Evolutionary conservation across 768 basidiomycete species (phyloP).

Genomic region (Xerocomellus chrysenteron): DNA sequence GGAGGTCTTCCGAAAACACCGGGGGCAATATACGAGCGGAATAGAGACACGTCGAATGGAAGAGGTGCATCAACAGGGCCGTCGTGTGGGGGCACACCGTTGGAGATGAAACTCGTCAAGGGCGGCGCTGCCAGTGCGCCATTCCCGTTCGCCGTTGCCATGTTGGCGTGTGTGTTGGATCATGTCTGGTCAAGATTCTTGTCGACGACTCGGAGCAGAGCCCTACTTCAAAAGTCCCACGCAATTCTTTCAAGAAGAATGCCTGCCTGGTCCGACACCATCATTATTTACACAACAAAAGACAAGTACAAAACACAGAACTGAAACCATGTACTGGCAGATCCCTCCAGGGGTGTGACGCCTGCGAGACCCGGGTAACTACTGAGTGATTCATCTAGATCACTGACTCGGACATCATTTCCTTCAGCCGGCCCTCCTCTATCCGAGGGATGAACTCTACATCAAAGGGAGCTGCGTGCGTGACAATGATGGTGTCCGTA

Average conservation of each 20-base stretch:
- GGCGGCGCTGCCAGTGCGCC: conserved; percentile 27
- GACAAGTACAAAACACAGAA: no score
- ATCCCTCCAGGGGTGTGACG: no score
- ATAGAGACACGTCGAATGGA: conserved; percentile 65
- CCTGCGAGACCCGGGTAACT: no score
- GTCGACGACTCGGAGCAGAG: not conserved
- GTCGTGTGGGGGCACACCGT: conserved; percentile 26
- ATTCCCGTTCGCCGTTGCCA: conserved; percentile 23
- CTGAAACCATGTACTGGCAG: no score
- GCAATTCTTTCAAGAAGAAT: no score
- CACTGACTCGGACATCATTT: conserved; percentile 4
- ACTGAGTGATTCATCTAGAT: not conserved
- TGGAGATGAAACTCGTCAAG: conserved; percentile 30
- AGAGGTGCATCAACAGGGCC: conserved; percentile 39
- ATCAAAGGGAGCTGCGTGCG: conserved; percentile 56
- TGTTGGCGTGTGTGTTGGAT: not conserved
- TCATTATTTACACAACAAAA: no score
- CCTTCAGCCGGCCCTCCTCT: conserved; percentile 6
- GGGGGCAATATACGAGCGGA: conserved; percentile 77
- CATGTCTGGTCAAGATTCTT: conserved; percentile 3
- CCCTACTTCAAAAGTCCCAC: no score
- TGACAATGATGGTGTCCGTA: conserved; percentile 53
- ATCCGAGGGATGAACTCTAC: conserved; percentile 52
- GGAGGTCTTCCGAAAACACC: conserved; percentile 48
- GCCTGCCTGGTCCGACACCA: no score